These are phyloP conservation scores for Rhodotorula taiwanensis DNA, from an alignment of 768 basidiomycete genomes.

Conservation along the genomic window DNA sequence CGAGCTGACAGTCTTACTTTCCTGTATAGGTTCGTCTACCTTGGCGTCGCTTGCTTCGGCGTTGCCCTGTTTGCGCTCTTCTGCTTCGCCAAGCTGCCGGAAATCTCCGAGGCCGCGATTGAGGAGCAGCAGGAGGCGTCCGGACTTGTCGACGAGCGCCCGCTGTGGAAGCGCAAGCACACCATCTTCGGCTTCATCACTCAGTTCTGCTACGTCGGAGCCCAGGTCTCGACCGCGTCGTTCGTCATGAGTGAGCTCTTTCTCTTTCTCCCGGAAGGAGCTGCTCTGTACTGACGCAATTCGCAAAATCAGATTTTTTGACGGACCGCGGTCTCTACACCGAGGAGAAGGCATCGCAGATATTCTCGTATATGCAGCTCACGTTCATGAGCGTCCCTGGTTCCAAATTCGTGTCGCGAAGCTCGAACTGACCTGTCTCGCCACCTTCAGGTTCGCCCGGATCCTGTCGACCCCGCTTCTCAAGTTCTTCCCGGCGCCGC, in stretches of 20 bases:
- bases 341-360: conserved; percentile 31
- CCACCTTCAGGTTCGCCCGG: conserved; percentile 24
- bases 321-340: conserved; percentile 35
- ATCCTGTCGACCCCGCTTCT: conserved; percentile 32
- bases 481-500: conserved; percentile 34
- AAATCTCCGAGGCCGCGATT: conserved; percentile 38
- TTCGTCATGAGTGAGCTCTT: too few species aligned
- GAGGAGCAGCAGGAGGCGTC: conserved; percentile 18
- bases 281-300: too few species aligned
- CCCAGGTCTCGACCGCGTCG: conserved; percentile 40
- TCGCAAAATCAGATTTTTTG: too few species aligned
- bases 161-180: conserved; percentile 35
- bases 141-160: conserved; percentile 29
- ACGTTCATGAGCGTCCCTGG: conserved; percentile 4
- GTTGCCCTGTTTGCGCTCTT: conserved; percentile 36
- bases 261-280: too few species aligned
- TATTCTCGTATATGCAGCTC: conserved; percentile 27
- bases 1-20: too few species aligned
- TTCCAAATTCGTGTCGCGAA: conserved; percentile 7
- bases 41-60: conserved; percentile 38
- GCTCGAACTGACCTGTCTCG: too few species aligned
- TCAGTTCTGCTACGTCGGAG: conserved; percentile 42
- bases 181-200: conserved; percentile 39
- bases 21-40: too few species aligned
- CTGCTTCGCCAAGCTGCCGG: conserved; percentile 39